Conservation (phyloP, 768 basidiomycete species). For the Kwoniella dendrophila region DNA sequence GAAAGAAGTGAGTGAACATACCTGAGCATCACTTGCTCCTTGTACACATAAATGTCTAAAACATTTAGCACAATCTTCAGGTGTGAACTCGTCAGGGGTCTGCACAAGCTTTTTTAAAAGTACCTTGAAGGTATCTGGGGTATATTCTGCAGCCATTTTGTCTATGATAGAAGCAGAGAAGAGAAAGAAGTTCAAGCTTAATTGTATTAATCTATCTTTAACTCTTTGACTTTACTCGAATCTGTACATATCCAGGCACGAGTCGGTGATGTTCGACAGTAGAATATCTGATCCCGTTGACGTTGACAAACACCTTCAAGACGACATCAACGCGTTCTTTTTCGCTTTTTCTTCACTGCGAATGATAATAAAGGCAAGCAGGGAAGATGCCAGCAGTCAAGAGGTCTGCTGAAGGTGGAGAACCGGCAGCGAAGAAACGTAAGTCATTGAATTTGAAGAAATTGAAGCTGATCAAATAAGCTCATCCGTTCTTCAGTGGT, state of each 20-base stretch:
- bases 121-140: constrained; percentile 77
- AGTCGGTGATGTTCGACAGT: not conserved
- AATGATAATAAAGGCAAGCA: not conserved
- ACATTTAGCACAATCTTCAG: constrained; percentile 69
- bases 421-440: constrained; percentile 23
- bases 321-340: constrained; percentile 12
- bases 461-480: constrained; percentile 14
- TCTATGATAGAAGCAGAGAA: not conserved
- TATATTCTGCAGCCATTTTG: constrained; percentile 47
- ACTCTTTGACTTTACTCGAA: not conserved
- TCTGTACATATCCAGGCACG: not conserved
- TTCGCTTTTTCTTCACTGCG: not conserved
- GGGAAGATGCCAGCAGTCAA: constrained; percentile 18
- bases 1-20: constrained; percentile 14
- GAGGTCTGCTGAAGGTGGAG: constrained; percentile 14
- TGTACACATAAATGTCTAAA: constrained; percentile 63
- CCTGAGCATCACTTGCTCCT: constrained; percentile 54
- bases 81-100: constrained; percentile 56
- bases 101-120: constrained; percentile 70
- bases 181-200: not conserved
- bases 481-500: constrained; percentile 48
- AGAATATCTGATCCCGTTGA: constrained; percentile 19
- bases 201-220: not conserved
- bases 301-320: not conserved
- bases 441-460: not conserved